phyloP scores from a whole-genome alignment of 768 basidiomycete genomes.

The Boletus sp. region DNA sequence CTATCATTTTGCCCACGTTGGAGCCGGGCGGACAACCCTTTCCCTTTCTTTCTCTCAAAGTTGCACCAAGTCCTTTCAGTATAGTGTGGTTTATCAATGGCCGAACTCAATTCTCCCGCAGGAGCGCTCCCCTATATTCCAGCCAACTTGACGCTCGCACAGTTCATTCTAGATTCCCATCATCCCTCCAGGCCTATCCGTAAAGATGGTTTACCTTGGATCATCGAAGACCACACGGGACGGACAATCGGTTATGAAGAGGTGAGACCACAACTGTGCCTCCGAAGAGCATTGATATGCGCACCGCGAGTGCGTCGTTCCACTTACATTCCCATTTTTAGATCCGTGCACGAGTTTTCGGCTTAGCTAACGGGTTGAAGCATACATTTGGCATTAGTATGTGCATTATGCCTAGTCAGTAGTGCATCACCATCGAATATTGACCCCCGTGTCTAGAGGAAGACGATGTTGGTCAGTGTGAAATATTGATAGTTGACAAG shows the following conservation, averaged over 20 bases:
- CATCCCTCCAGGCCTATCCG: slow-evolving; percentile 32
- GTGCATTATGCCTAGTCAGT: slow-evolving; percentile 7
- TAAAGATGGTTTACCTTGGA: slow-evolving; percentile 32
- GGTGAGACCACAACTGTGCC: slow-evolving; percentile 19
- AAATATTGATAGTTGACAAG: neutral
- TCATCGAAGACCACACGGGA: slow-evolving; percentile 43
- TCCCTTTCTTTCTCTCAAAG: neutral
- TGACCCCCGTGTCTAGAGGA: slow-evolving; percentile 28
- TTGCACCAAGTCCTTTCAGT: too few species aligned
- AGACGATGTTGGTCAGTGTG: slow-evolving; percentile 39
- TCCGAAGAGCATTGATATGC: too few species aligned
- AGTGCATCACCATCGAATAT: neutral
- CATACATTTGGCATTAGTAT: slow-evolving; percentile 34
- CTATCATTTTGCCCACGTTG: neutral
- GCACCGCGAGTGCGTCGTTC: neutral
- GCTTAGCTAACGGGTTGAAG: slow-evolving; percentile 39
- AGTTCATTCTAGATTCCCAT: slow-evolving; percentile 38
- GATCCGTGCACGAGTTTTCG: slow-evolving; percentile 37
- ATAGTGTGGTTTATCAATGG: slow-evolving; percentile 14
- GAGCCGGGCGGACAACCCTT: too few species aligned
- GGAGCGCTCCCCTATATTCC: slow-evolving; percentile 34
- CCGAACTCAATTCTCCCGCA: slow-evolving; percentile 30
- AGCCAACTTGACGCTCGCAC: slow-evolving; percentile 37
- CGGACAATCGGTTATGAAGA: slow-evolving; percentile 36
- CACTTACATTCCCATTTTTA: slow-evolving; percentile 6